phyloP scores from a whole-genome alignment of 116 monocot genomes.

The Trichopus zeylanicus region DNA sequence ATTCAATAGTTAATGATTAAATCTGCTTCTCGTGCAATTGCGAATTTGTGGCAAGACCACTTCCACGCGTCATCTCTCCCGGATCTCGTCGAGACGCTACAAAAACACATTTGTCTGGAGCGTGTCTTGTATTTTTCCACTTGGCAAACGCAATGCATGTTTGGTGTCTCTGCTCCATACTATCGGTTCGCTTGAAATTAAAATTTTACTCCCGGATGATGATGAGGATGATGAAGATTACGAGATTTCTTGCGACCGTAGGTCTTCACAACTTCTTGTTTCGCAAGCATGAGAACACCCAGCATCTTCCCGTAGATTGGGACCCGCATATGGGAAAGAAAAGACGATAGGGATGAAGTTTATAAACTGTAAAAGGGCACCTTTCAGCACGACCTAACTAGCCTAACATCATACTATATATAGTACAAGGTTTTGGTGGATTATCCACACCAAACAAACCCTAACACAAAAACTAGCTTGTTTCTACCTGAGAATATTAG shows the following conservation, averaged over 20 bases:
- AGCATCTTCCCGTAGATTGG: constrained; percentile 28
- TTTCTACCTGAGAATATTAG: neutral
- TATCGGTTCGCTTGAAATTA: no score
- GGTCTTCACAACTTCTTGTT: constrained; percentile 33
- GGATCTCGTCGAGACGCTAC: neutral
- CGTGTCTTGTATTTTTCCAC: neutral
- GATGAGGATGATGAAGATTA: no score
- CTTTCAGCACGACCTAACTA: neutral
- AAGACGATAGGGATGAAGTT: constrained; percentile 7
- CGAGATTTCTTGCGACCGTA: constrained; percentile 45
- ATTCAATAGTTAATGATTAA: no score
- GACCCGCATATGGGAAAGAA: no score
- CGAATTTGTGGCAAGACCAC: neutral
- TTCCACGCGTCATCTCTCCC: neutral
- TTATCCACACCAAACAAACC: constrained; percentile 3
- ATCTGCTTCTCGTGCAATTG: no score
- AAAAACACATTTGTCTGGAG: neutral
- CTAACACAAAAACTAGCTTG: constrained; percentile 7
- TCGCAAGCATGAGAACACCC: constrained; percentile 22
- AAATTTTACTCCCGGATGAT: no score
- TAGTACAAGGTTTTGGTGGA: neutral
- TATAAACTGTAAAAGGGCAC: constrained; percentile 2
- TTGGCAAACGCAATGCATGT: no score
- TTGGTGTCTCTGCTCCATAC: no score
- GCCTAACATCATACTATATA: neutral